Conservation (phyloP, 2,329 filamentous ascomycete genomes). For the Trichoderma sp. region DNA sequence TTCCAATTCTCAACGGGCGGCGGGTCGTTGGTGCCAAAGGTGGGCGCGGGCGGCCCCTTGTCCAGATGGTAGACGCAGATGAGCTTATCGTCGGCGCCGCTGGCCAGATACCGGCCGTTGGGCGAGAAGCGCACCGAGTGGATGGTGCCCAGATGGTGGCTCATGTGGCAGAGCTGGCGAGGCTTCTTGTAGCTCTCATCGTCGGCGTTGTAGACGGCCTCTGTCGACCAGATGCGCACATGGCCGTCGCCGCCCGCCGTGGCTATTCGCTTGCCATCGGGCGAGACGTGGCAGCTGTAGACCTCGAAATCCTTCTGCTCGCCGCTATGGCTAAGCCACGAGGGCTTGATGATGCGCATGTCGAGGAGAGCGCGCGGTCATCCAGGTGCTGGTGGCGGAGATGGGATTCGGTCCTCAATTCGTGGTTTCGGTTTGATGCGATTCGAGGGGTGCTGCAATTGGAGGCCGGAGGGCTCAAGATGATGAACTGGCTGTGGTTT, state of each 20-base stretch:
- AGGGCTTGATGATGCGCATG: slow-evolving; percentile 91
- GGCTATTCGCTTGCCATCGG: slow-evolving; percentile 87
- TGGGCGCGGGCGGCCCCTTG: slow-evolving; percentile 74
- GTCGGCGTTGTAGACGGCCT: slow-evolving; percentile 82
- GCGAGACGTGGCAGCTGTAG: slow-evolving; percentile 96
- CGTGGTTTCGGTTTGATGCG: neutral
- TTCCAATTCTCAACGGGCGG: slow-evolving; percentile 98
- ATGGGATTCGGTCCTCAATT: neutral
- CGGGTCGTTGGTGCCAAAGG: slow-evolving; percentile 88
- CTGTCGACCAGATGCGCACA: slow-evolving; percentile 96
- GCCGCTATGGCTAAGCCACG: slow-evolving; percentile 94
- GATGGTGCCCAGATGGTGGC: slow-evolving; percentile 96
- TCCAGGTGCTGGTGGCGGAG: slow-evolving; percentile 18
- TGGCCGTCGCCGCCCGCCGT: slow-evolving; percentile 97
- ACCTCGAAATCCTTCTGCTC: slow-evolving; percentile 99
- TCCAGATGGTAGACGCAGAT: slow-evolving; percentile 96
- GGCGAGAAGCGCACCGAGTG: slow-evolving; percentile 96
- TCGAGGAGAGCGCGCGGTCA: slow-evolving; percentile 31
- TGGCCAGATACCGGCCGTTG: slow-evolving; percentile 92
- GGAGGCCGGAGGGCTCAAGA: neutral
- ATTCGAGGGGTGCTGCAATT: neutral
- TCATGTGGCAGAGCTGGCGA: slow-evolving; percentile 95
- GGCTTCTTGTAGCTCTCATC: slow-evolving; percentile 74
- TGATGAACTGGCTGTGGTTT: neutral
- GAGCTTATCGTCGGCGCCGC: slow-evolving; percentile 97